phyloP scores from a whole-genome alignment of 2,329 filamentous ascomycete species.

The Xylaria digitata region DNA sequence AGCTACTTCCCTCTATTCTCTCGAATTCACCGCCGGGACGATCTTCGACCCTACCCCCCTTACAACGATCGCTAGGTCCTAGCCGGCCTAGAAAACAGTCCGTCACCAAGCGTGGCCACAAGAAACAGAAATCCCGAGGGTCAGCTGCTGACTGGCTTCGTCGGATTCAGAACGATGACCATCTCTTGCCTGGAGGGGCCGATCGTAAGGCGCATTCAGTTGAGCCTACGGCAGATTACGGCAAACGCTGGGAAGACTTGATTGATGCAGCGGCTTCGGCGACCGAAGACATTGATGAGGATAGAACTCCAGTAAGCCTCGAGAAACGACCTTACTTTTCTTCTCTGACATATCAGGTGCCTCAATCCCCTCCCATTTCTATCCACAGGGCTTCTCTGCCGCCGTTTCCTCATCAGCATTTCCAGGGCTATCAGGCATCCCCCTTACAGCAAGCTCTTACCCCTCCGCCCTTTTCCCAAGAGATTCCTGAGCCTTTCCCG shows the following conservation, averaged over 20 bases:
- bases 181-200: constrained; percentile 73
- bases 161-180: constrained; percentile 69
- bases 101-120: constrained; percentile 84
- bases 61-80: constrained; percentile 78
- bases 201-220: constrained; percentile 87
- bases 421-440: constrained; percentile 84
- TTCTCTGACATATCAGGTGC: constrained; percentile 66
- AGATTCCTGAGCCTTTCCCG: constrained; percentile 82
- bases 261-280: constrained; percentile 94
- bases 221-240: constrained; percentile 83
- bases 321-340: constrained; percentile 53
- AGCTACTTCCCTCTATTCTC: constrained; percentile 85
- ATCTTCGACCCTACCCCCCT: constrained; percentile 86
- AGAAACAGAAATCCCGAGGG: constrained; percentile 77
- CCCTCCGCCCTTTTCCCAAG: constrained; percentile 77
- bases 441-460: constrained; percentile 91
- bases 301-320: constrained; percentile 83
- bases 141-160: constrained; percentile 76
- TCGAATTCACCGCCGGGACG: constrained; percentile 85
- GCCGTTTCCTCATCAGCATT: constrained; percentile 70
- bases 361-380: constrained; percentile 73
- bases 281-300: constrained; percentile 89
- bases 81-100: constrained; percentile 86
- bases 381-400: constrained; percentile 71
- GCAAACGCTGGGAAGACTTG: constrained; percentile 95